Evolutionary conservation across 192 early-diverging fungal species (phyloP), one percentile per base, ranked within the genome.

Genomic region (Globomyces pollinis-pini): DNA sequence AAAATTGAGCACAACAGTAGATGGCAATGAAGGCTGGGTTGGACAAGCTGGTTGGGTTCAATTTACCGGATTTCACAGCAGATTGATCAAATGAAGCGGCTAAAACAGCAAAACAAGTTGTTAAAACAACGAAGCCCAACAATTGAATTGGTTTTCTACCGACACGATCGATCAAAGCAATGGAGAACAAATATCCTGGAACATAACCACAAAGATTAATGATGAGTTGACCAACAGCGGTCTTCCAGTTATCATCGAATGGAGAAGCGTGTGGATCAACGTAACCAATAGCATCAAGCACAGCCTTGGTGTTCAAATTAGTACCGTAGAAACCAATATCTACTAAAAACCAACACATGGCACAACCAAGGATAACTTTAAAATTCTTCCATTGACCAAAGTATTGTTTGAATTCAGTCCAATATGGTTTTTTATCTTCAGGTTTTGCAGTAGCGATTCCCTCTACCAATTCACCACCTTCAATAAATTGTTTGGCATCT

Each of bases 101-200:
- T 28, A 80, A 55, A 36, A 79, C 45, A 41, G 81, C 65, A 60
- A 92, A 91, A 61, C 91, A 67, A 23, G 93, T 67, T 24, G 88
- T 82, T 41, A 89, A 74, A 60, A 87, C 72, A 9, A 41, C 75
- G 68, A 96, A 98, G 56, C 95, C 95, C 67, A 88, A 75, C 61
- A 91, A 84, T 65, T 95, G 93, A 54, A 99, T 99, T n/a, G 66
- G 69, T 66, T 91, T 93, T 64, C 96, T 89, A 60, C 96, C 96
- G 30, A 89, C 61, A 56, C 69, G 70, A 55, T 99, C 96, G 33
- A 99, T 88, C 18, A 85, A 72, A 55, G 88, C 87, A 60, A 99
- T 91, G 2, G 88, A 74, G 67, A 99, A 76, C 90, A 89, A 94
- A 85, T 96, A 99, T 38, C 96, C 96, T 31, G 96, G 96, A 6